These are phyloP conservation scores for Phascolomyces articulosus DNA, from an alignment of 371 early-diverging fungal species.

Conservation along the genomic window DNA sequence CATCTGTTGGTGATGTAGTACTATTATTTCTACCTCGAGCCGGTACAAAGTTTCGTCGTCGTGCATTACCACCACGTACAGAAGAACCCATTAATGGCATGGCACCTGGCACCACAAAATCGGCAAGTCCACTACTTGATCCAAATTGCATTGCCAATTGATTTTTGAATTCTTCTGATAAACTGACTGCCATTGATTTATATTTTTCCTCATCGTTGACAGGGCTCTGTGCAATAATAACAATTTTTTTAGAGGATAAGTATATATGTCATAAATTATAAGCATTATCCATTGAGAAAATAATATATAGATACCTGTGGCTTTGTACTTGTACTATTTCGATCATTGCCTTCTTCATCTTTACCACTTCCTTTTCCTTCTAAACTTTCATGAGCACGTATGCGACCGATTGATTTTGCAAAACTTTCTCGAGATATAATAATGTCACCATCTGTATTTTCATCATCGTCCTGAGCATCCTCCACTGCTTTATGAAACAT, in stretches of 20 bases:
- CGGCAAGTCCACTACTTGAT: conserved; percentile 41
- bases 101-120: conserved; percentile 44
- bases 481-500: conserved; percentile 68
- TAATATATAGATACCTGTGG: background rate
- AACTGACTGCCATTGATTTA: conserved; percentile 42
- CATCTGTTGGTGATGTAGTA: background rate
- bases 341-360: background rate
- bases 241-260: no score
- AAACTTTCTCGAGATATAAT: conserved; percentile 35
- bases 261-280: no score
- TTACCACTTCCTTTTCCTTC: conserved; percentile 33
- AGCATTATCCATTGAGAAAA: no score
- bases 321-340: background rate
- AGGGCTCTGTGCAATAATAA: background rate
- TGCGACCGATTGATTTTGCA: conserved; percentile 37
- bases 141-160: conserved; percentile 51
- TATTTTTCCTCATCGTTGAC: conserved; percentile 30
- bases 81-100: conserved; percentile 53
- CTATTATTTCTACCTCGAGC: background rate
- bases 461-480: conserved; percentile 47
- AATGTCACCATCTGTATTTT: conserved; percentile 33
- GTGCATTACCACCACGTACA: conserved; percentile 32
- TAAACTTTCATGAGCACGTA: conserved; percentile 45
- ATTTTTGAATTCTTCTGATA: conserved; percentile 50
- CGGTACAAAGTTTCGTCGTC: conserved; percentile 23